Evolutionary conservation across 1,139 yeast species (phyloP), one percentile per base, ranked within the genome.

Genomic region (Candida neerlandica): DNA sequence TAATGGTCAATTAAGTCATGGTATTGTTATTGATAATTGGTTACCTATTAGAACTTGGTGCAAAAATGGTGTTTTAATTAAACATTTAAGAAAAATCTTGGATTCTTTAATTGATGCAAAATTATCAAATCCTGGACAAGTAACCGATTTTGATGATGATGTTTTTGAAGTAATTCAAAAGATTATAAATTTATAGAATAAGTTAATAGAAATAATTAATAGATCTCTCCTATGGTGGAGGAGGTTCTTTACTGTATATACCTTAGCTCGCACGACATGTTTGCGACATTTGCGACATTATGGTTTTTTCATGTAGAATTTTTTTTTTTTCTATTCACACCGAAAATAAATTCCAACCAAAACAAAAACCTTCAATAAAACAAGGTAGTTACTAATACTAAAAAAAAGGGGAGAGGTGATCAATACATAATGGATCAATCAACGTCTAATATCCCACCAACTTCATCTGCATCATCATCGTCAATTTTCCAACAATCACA

Each of bases 1-100:
- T 1, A 69, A 73, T 1, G 71, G 71, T 3, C 64, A 61, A 32
- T 70, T 77, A 10, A 80, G 85, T 0, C 86, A 89, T 0, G 90
- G 91, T 44, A 75, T 86, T 50, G 78, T 86, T 26, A 63, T 91
- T 51, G 96, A 88, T 60, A 77, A 79, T 45, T 88, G 97, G 97
- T 67, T 88, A 30, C 91, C 96, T 7, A 73, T 94, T 33, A 75
- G 89, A 56, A 89, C 96, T 2, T 91, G 98, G 97, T 89, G 96
- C 56, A 87, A 95, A 58, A 90, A 92, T 61, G 98, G 95, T 0
- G 96, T 94, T 4, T 71, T 92, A 47, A 78, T 91, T 37, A 88
- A 88, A 53, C 81, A 86, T 51, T 69, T 94, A 47, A 73, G 96
- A 56, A 62, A 71, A 16, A 63, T 90, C 43, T 69, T 92, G 26